Percentiles rank a stretch among this genome's conserved stretches.
These are phyloP conservation scores for Lasiodiplodia gonubiensis DNA, from an alignment of 2,329 filamentous ascomycete species.

Conservation along the genomic window DNA sequence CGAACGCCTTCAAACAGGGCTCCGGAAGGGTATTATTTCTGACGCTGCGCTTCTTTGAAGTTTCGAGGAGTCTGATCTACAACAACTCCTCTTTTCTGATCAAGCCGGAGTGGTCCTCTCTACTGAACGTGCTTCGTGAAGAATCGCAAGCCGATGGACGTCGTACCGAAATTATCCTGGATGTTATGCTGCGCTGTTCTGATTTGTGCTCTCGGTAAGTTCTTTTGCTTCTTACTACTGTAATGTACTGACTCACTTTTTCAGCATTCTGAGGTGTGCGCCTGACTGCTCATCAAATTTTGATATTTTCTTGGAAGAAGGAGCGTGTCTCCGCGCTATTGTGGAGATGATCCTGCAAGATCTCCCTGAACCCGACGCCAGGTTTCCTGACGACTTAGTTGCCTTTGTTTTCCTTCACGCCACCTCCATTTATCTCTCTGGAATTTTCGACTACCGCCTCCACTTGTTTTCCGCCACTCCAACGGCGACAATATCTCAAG, in stretches of 20 bases:
- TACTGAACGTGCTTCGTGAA: background rate
- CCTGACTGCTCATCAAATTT: background rate
- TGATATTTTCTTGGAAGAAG: background rate
- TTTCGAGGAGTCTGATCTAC: background rate
- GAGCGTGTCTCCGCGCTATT: background rate
- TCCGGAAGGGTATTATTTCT: background rate
- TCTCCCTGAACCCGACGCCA: background rate
- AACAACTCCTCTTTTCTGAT: background rate
- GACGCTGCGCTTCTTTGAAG: background rate
- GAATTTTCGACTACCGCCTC: slow-evolving; percentile 11
- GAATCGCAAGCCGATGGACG: background rate
- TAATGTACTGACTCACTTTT: background rate
- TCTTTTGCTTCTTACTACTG: background rate
- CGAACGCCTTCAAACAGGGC: background rate
- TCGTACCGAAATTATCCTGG: background rate
- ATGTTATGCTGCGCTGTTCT: slow-evolving; percentile 1
- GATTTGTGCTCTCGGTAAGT: background rate
- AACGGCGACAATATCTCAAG: background rate
- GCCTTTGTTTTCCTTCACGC: slow-evolving; percentile 4
- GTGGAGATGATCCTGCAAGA: background rate
- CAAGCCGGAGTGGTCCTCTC: background rate
- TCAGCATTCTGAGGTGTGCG: background rate
- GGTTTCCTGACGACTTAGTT: background rate
- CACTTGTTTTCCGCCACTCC: background rate
- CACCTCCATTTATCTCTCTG: slow-evolving; percentile 16